Evolutionary conservation across 768 basidiomycete species (phyloP), one percentile per base, ranked within the genome.

Genomic region (Lentinus brumalis): DNA sequence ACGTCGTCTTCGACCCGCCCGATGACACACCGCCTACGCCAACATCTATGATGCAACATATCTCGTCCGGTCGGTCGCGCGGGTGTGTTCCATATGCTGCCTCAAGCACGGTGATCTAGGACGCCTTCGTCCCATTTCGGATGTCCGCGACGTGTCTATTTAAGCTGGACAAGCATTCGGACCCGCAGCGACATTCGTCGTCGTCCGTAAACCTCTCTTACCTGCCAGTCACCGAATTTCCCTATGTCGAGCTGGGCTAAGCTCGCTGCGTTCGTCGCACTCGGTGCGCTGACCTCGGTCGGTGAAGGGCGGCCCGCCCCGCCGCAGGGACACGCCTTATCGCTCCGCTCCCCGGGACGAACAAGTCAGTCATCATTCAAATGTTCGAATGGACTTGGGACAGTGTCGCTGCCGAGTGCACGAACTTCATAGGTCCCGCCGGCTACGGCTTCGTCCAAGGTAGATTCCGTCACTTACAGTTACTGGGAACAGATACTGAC

Each of bases 401-500:
- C 58, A 78, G 83, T 60, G 68, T 90, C 49, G 87, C 86, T 0
- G 67, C 78, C 2, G 88, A 90, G 70, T 90, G 88, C 72, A 82
- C 78, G 4, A 76, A 75, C 54, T 89, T 87, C 68, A 78, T 89
- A 44, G 87, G 88, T 1, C 86, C 87, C 4, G 81, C 84, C n/a
- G 86, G 86, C 9, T 79, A 89, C 67, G 87, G 86, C 6, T 88
- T 80, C 65, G 86, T 89, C 21, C 87, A 89, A 85, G 83, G 86
- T 74, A 50, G 11, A 47, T 4, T 57, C 18, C 14, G 18, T 32
- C 56, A 0, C 2, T 26, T 57, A 2, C 56, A 40, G 29, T 38
- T 14, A 31, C 30, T 5, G 12, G 21, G 21, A 26, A 26, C 21
- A 26, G 21, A 26, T 26, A 26, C 21, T 26, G 21, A 26, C 18